Evolutionary conservation across 2,329 filamentous ascomycete species (phyloP).

Genomic region (Apiospora arundinis): DNA sequence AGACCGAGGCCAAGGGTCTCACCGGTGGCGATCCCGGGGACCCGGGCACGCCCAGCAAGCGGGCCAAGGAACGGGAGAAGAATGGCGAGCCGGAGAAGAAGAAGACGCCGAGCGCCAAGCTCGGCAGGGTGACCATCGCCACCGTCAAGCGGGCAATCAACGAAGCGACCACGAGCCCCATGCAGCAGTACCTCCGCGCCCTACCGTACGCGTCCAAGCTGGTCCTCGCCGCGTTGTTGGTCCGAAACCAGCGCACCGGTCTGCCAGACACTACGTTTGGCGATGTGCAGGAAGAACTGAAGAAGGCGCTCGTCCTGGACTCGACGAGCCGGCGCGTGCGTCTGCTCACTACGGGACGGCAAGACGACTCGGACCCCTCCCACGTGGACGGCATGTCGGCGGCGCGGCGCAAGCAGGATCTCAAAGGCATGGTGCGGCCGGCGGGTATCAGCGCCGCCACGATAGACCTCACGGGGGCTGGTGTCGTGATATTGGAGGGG

Average conservation of each 20-base stretch:
- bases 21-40: slow-evolving; percentile 48
- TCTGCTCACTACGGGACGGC: slow-evolving; percentile 50
- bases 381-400: slow-evolving; percentile 1
- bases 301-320: slow-evolving; percentile 68
- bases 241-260: slow-evolving; percentile 81
- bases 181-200: slow-evolving; percentile 86
- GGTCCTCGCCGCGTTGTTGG: slow-evolving; percentile 81
- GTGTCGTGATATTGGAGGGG: slow-evolving; percentile 84
- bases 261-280: slow-evolving; percentile 87
- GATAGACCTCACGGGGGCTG: slow-evolving; percentile 83
- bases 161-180: slow-evolving; percentile 89
- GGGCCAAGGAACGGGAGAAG: slow-evolving; percentile 36
- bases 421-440: slow-evolving; percentile 30
- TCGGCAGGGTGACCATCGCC: slow-evolving; percentile 80
- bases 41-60: slow-evolving; percentile 68
- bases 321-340: slow-evolving; percentile 65
- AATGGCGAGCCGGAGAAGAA: slow-evolving; percentile 41
- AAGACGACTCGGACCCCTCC: not conserved
- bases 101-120: slow-evolving; percentile 48
- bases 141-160: slow-evolving; percentile 94
- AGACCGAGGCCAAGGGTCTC: slow-evolving; percentile 64
- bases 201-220: slow-evolving; percentile 85
- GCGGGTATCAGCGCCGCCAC: slow-evolving; percentile 70
- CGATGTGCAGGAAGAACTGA: slow-evolving; percentile 87
- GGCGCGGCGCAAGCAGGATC: slow-evolving; percentile 32